Evolutionary conservation across 2,329 filamentous ascomycete genomes (phyloP).

Genomic region (Pestalotiopsis sp.): DNA sequence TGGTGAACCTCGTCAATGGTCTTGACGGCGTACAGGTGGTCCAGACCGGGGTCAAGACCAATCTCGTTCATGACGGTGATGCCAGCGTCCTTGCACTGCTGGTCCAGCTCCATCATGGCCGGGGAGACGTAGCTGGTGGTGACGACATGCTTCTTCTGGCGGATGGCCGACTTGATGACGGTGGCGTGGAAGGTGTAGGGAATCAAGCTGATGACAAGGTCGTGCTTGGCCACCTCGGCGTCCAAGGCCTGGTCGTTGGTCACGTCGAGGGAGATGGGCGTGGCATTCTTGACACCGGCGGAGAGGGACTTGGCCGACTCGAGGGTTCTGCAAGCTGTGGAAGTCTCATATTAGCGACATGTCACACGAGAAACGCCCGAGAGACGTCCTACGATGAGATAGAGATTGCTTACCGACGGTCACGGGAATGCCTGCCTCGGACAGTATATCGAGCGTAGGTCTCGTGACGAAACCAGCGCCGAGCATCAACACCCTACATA

Average conservation of each 20-base stretch:
- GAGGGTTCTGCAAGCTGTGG: slow-evolving; percentile 74
- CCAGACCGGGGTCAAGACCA: slow-evolving; percentile 51
- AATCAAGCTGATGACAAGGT: slow-evolving; percentile 81
- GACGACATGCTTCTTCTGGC: slow-evolving; percentile 93
- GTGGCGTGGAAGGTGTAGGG: slow-evolving; percentile 88
- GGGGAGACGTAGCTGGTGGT: slow-evolving; percentile 93
- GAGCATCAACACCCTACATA: slow-evolving; percentile 3
- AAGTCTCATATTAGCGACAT: neutral
- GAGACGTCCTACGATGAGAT: too few species aligned
- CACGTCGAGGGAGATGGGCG: slow-evolving; percentile 83
- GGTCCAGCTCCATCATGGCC: slow-evolving; percentile 87
- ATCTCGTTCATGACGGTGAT: slow-evolving; percentile 99
- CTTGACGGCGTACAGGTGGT: slow-evolving; percentile 79
- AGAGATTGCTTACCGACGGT: slow-evolving; percentile 56
- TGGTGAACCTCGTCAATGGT: slow-evolving; percentile 87
- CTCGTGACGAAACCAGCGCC: slow-evolving; percentile 59
- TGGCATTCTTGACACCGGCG: slow-evolving; percentile 70
- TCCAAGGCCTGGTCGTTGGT: slow-evolving; percentile 76
- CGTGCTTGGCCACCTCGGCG: slow-evolving; percentile 75
- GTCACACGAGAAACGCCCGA: too few species aligned
- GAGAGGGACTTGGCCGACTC: slow-evolving; percentile 75
- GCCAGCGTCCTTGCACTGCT: slow-evolving; percentile 81
- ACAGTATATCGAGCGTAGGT: slow-evolving; percentile 66
- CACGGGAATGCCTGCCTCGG: slow-evolving; percentile 60
- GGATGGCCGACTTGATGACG: slow-evolving; percentile 92